Percentiles rank a stretch among this genome's conserved stretches.
Evolutionary conservation across 2,329 filamentous ascomycete genomes (phyloP).

Genomic region (Mycocentrospora acerina): DNA sequence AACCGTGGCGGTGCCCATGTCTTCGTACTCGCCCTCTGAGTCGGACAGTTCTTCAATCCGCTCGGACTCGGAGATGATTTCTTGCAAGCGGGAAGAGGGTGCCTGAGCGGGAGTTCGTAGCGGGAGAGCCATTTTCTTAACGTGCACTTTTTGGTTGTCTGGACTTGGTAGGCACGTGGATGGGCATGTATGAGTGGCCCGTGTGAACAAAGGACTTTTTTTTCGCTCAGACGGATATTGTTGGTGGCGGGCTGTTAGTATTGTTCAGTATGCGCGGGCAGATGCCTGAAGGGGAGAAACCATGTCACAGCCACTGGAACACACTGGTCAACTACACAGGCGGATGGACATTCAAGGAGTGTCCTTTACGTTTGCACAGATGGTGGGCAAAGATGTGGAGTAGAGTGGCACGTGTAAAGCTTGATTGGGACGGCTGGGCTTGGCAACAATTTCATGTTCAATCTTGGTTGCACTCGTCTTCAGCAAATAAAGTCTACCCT

Average conservation of each 20-base stretch:
- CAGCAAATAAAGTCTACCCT: no score
- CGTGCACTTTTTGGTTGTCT: conserved; percentile 1
- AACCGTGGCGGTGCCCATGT: conserved; percentile 32
- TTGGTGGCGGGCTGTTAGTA: conserved; percentile 20
- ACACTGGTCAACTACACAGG: neutral
- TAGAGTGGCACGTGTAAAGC: conserved; percentile 7
- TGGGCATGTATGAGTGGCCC: conserved; percentile 21
- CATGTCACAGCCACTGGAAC: conserved; percentile 9
- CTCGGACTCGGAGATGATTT: conserved; percentile 23
- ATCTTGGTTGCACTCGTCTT: no score
- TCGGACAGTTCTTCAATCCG: conserved; percentile 43
- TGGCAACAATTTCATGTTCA: neutral
- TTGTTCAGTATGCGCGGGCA: conserved; percentile 24
- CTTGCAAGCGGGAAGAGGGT: conserved; percentile 29
- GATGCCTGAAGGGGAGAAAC: conserved; percentile 6
- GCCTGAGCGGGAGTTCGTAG: conserved; percentile 17
- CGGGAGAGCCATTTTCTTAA: conserved; percentile 30
- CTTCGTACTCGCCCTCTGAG: conserved; percentile 39
- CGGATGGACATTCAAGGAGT: neutral
- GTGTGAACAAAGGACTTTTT: conserved; percentile 25
- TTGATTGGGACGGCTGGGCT: conserved; percentile 6
- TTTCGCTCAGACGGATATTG: neutral
- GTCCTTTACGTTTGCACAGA: conserved; percentile 4
- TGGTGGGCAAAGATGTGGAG: conserved; percentile 5
- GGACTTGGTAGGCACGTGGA: conserved; percentile 7